phyloP scores from a whole-genome alignment of 805 yeast species.

The Spathaspora hagerdaliae region DNA sequence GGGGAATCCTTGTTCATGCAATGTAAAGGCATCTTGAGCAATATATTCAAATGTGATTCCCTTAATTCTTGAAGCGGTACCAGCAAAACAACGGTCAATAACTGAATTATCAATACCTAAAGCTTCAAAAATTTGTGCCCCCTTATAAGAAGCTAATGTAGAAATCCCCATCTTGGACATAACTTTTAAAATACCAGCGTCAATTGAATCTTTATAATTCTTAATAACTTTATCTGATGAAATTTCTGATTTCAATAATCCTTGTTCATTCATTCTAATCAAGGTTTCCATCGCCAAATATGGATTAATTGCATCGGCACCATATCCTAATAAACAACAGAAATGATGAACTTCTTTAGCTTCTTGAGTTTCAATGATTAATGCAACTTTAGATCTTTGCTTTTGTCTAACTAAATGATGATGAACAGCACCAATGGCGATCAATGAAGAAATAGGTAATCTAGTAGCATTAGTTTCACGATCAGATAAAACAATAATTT shows the following conservation, averaged over 20 bases:
- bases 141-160: constrained; percentile 95
- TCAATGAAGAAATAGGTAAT: constrained; percentile 78
- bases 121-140: constrained; percentile 98
- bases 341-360: constrained; percentile 97
- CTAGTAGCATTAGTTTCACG: constrained; percentile 54
- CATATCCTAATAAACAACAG: constrained; percentile 92
- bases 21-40: constrained; percentile 92
- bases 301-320: constrained; percentile 95
- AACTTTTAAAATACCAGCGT: constrained; percentile 90
- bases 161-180: constrained; percentile 99
- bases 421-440: constrained; percentile 96
- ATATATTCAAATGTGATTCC: constrained; percentile 94
- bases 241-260: constrained; percentile 54
- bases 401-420: constrained; percentile 94
- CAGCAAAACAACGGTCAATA: constrained; percentile 91
- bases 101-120: constrained; percentile 94
- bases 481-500: constrained; percentile 77
- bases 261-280: constrained; percentile 78
- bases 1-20: constrained; percentile 93
- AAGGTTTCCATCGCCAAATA: constrained; percentile 89
- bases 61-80: constrained; percentile 94
- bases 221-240: constrained; percentile 58
- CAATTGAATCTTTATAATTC: constrained; percentile 81
- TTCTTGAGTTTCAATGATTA: constrained; percentile 90
- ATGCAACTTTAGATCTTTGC: constrained; percentile 92